Evolutionary conservation across 2,329 filamentous ascomycete species (phyloP).

Genomic region (Paraphaeosphaeria minitans): DNA sequence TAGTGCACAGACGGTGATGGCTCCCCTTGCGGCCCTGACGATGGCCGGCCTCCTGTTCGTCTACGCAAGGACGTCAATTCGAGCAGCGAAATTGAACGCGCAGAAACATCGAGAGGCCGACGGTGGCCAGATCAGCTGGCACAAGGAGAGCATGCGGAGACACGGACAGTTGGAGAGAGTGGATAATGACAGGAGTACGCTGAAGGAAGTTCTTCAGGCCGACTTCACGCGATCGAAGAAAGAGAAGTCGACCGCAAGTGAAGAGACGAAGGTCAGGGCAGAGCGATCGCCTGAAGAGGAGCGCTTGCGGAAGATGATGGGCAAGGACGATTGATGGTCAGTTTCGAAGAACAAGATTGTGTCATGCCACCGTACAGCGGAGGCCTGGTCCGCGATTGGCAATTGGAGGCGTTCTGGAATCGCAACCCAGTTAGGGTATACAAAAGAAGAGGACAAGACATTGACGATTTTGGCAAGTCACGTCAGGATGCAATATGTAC

Average conservation of each 20-base stretch:
- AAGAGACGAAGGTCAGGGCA: conserved; percentile 33
- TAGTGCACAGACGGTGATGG: conserved; percentile 57
- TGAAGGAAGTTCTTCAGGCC: conserved; percentile 41
- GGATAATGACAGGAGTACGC: conserved; percentile 43
- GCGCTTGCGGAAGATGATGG: conserved; percentile 46
- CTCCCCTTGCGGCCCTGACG: conserved; percentile 65
- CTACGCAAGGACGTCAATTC: conserved; percentile 69
- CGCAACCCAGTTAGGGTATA: background rate
- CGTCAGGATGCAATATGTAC: background rate
- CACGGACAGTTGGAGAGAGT: conserved; percentile 57
- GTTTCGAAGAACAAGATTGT: background rate
- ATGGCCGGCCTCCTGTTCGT: conserved; percentile 66
- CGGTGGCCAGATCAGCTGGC: conserved; percentile 60
- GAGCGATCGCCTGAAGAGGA: conserved; percentile 46
- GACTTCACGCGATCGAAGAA: conserved; percentile 41
- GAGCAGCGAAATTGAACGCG: conserved; percentile 69
- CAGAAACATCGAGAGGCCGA: conserved; percentile 63
- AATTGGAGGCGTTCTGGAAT: background rate
- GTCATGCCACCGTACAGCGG: background rate
- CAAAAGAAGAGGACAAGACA: background rate
- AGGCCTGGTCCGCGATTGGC: background rate
- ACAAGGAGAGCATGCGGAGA: conserved; percentile 59
- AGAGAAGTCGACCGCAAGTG: conserved; percentile 20
- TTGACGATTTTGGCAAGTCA: background rate
- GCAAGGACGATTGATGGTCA: conserved; percentile 34